Conservation (phyloP, 495 filamentous ascomycete genomes). For the Penicillium egyptiacum region DNA sequence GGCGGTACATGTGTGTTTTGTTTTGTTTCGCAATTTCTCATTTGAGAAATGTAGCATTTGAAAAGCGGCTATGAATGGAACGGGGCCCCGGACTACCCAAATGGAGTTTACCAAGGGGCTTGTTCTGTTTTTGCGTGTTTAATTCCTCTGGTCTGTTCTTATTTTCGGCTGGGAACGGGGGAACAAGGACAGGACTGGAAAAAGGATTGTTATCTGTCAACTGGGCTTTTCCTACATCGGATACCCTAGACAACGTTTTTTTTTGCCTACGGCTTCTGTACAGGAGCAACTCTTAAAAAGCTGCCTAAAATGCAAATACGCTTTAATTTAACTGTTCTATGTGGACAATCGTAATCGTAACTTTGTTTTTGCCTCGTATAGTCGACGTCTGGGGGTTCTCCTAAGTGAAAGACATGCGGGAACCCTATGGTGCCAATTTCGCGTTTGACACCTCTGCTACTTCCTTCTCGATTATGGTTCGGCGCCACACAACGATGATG, state of each 20-base stretch:
- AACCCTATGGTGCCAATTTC: no score
- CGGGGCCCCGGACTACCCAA: conserved; percentile 21
- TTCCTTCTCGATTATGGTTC: no score
- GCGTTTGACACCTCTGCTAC: no score
- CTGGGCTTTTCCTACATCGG: conserved; percentile 18
- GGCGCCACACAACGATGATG: no score
- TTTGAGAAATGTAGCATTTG: conserved; percentile 17
- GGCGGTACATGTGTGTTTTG: conserved; percentile 28
- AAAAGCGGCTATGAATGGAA: conserved; percentile 28
- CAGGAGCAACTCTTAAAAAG: conserved; percentile 20
- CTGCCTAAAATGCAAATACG: conserved; percentile 25
- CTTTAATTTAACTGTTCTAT: conserved; percentile 7
- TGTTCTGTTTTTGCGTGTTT: conserved; percentile 14
- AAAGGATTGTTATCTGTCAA: conserved; percentile 22
- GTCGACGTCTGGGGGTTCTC: background rate
- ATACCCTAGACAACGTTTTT: conserved; percentile 26
- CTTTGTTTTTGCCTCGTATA: background rate
- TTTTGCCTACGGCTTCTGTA: conserved; percentile 28
- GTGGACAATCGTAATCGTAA: background rate
- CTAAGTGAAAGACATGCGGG: background rate
- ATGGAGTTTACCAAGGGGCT: conserved; percentile 15
- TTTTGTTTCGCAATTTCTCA: conserved; percentile 13
- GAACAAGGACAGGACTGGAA: background rate
- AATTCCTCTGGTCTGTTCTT: conserved; percentile 19
- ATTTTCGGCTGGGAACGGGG: conserved; percentile 10